Evolutionary conservation across 2,329 filamentous ascomycete species (phyloP), one percentile per base, ranked within the genome.

Genomic region (Neonectria coccinea): DNA sequence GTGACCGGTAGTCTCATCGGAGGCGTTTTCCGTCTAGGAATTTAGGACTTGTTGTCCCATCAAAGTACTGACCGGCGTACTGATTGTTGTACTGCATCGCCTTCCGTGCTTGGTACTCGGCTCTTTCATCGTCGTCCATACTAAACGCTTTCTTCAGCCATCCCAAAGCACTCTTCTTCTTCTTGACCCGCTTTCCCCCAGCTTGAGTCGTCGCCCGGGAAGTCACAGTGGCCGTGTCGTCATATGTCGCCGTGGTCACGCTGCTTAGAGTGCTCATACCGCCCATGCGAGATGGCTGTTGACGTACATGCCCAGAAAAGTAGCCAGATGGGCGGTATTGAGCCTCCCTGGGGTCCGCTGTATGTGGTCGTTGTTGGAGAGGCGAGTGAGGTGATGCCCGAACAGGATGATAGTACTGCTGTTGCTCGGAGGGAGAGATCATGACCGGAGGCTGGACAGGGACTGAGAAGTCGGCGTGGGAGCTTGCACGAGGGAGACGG

Each of bases 141-240:
- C 85, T 86, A 56, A 91, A 91, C 1, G 88, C 88, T 78, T 91
- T 90, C 77, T 90, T 90, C 60, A 91, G 76, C 88, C 88, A 91
- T 2, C 88, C 88, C 72, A 91, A 89, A 1, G 88, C 87, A 70
- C 88, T 90, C 67, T 87, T 84, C 81, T 90, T 90, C 80, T 90
- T 91, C 76, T 90, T 90, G 5, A 89, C 73, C 41, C 83, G 79
- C 59, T 80, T 81, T 25, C 78, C 75, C 18, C 73, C 76, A 2
- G 76, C 74, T 22, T 73, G 70, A 45, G 70, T 71, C 16, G 66
- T 74, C n/a, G 69, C 72, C 57, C 58, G 73, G 66, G 67, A 74
- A 16, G 70, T 70, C 9, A 71, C 69, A 10, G 75, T 73, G 11
- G 69, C 69, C n/a, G 74, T 69, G 1, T 79, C 79, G 44, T 83